These are phyloP conservation scores for Microbotryum lychnidis-dioicae DNA, from an alignment of 1,284 basidiomycete species.

Conservation along the genomic window DNA sequence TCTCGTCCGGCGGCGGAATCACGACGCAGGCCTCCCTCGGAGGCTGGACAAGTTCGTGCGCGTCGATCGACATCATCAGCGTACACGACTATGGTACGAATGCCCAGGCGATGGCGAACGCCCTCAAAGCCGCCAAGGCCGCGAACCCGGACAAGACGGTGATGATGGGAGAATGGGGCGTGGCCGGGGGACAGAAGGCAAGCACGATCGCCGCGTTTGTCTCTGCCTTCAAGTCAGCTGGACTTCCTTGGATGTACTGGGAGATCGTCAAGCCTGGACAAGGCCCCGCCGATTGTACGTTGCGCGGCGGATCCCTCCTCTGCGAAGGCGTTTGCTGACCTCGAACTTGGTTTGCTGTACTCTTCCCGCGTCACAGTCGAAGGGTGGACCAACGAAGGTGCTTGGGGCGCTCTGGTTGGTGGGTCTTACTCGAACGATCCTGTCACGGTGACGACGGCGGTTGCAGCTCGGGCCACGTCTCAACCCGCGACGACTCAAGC, in stretches of 20 bases:
- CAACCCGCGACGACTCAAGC: no score
- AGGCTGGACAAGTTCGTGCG: constrained; percentile 40
- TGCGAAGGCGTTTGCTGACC: neutral
- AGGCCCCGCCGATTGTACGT: constrained; percentile 31
- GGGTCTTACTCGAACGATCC: constrained; percentile 1
- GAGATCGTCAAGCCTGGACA: constrained; percentile 32
- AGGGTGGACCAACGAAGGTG: constrained; percentile 33
- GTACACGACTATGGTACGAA: constrained; percentile 44
- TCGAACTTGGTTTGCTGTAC: neutral
- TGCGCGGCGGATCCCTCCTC: neutral
- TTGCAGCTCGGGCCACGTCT: no score
- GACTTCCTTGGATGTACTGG: constrained; percentile 39
- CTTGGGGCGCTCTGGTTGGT: constrained; percentile 30
- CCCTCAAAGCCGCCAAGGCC: constrained; percentile 32
- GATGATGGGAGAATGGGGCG: constrained; percentile 42
- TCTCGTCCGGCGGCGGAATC: constrained; percentile 44
- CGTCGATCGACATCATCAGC: constrained; percentile 41
- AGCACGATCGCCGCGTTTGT: constrained; percentile 41
- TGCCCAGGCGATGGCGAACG: constrained; percentile 36
- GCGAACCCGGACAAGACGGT: constrained; percentile 35
- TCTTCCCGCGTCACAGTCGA: neutral
- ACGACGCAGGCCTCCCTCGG: constrained; percentile 41
- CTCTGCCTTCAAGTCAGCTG: constrained; percentile 36
- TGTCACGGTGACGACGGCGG: no score
- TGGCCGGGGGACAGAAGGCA: constrained; percentile 40